Evolutionary conservation across 805 yeast genomes (phyloP).

Genomic region (Henningerozyma blattae): DNA sequence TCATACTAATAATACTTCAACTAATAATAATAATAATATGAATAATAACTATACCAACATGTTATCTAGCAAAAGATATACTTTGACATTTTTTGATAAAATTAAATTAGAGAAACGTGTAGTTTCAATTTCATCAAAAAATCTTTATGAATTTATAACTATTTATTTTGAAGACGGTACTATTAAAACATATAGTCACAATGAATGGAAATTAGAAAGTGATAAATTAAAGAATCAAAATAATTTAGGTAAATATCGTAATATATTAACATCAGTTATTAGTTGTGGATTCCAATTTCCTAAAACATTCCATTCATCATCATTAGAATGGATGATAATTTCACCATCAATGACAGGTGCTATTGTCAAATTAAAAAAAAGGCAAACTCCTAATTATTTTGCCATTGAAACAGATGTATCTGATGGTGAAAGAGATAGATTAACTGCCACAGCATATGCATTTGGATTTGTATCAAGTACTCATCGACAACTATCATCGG

Average conservation of each 20-base stretch:
- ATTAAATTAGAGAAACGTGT: constrained; percentile 11
- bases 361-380: constrained; percentile 11
- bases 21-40: constrained; percentile 1
- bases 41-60: too few species aligned
- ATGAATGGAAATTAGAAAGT: constrained; percentile 19
- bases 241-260: constrained; percentile 14
- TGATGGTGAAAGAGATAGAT: constrained; percentile 10
- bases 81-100: constrained; percentile 6
- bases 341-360: constrained; percentile 26
- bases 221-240: constrained; percentile 13
- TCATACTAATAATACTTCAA: constrained; percentile 1
- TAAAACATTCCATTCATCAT: constrained; percentile 10
- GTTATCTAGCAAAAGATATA: constrained; percentile 8
- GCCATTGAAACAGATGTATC: constrained; percentile 7
- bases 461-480: constrained; percentile 25
- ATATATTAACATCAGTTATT: constrained; percentile 19
- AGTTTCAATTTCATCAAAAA: constrained; percentile 14
- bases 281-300: constrained; percentile 21
- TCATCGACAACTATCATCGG: constrained; percentile 24
- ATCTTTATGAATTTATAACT: constrained; percentile 17
- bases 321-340: constrained; percentile 20
- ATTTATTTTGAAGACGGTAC: constrained; percentile 17
- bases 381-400: constrained; percentile 12
- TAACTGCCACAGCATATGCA: constrained; percentile 23
- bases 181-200: constrained; percentile 12